Conservation (phyloP, 1,284 basidiomycete species). For the Ceratobasidium theobromae region DNA sequence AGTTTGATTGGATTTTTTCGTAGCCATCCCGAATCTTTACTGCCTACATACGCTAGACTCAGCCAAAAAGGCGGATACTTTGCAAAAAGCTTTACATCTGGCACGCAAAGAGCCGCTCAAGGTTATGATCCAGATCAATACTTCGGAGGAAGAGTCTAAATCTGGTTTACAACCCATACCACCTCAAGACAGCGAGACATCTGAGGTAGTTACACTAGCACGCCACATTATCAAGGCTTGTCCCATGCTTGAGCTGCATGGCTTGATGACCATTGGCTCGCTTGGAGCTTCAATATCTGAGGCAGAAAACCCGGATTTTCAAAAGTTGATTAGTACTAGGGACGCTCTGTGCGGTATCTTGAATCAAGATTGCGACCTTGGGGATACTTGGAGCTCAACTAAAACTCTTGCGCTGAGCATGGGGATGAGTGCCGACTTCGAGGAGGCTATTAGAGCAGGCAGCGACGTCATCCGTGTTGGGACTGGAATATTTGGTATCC, state of each 20-base stretch:
- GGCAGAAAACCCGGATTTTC: conserved; percentile 83
- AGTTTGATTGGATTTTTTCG: conserved; percentile 5
- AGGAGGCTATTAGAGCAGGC: conserved; percentile 79
- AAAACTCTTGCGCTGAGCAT: conserved; percentile 76
- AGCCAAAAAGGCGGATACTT: conserved; percentile 74
- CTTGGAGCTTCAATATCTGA: conserved; percentile 66
- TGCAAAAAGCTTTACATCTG: conserved; percentile 74
- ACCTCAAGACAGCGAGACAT: conserved; percentile 37
- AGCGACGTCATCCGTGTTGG: conserved; percentile 91
- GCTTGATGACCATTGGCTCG: conserved; percentile 97
- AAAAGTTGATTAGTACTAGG: conserved; percentile 64
- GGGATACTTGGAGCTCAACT: conserved; percentile 52
- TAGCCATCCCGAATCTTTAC: conserved; percentile 87
- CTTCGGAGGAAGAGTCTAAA: conserved; percentile 87
- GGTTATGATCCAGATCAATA: conserved; percentile 92
- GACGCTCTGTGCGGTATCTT: conserved; percentile 56
- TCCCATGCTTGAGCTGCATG: conserved; percentile 72
- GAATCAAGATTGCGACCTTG: conserved; percentile 47
- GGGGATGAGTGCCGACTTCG: conserved; percentile 98
- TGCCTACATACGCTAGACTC: conserved; percentile 91
- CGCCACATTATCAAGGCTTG: conserved; percentile 71
- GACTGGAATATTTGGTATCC: conserved; percentile 81
- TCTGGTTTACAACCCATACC: conserved; percentile 75
- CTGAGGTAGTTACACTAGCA: conserved; percentile 69
- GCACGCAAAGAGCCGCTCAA: conserved; percentile 60